phyloP scores from a whole-genome alignment of 2,329 filamentous ascomycete species.

The Curvularia spicifera region DNA sequence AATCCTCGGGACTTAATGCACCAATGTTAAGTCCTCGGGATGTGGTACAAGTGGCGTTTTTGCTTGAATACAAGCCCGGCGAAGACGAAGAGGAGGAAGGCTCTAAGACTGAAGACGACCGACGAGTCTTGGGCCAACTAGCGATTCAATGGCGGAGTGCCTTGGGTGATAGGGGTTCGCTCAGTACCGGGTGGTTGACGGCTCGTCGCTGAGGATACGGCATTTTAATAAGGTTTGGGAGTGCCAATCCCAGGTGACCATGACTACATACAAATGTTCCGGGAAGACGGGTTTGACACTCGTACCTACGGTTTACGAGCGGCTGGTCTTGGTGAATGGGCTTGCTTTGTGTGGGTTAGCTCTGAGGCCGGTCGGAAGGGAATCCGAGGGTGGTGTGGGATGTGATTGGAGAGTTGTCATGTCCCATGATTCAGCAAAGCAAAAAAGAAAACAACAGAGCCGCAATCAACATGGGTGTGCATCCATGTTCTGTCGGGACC shows the following conservation, averaged over 20 bases:
- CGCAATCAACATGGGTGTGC: not conserved
- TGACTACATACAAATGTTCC: constrained; percentile 2
- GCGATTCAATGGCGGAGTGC: constrained; percentile 86
- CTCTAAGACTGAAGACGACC: constrained; percentile 44
- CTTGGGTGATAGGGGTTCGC: constrained; percentile 86
- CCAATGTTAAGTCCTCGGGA: constrained; percentile 66
- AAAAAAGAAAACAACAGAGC: constrained; percentile 5
- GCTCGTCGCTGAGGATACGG: constrained; percentile 39
- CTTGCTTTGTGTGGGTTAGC: constrained; percentile 4
- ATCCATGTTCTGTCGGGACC: constrained; percentile 1
- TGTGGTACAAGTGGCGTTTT: constrained; percentile 69
- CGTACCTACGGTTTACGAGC: constrained; percentile 14
- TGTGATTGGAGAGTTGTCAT: constrained; percentile 6
- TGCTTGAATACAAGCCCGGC: constrained; percentile 62
- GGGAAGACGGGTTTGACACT: constrained; percentile 8
- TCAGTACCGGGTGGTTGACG: constrained; percentile 82
- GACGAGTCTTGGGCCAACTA: constrained; percentile 76
- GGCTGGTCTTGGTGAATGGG: constrained; percentile 4
- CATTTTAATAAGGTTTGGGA: constrained; percentile 13
- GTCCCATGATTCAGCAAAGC: not conserved
- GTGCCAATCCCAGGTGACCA: not conserved
- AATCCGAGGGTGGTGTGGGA: not conserved
- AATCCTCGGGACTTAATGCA: constrained; percentile 43
- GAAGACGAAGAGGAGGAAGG: constrained; percentile 54
- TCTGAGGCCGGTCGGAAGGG: constrained; percentile 7